phyloP scores from a whole-genome alignment of 805 yeast species.

The Suhomyces canberraensis region DNA sequence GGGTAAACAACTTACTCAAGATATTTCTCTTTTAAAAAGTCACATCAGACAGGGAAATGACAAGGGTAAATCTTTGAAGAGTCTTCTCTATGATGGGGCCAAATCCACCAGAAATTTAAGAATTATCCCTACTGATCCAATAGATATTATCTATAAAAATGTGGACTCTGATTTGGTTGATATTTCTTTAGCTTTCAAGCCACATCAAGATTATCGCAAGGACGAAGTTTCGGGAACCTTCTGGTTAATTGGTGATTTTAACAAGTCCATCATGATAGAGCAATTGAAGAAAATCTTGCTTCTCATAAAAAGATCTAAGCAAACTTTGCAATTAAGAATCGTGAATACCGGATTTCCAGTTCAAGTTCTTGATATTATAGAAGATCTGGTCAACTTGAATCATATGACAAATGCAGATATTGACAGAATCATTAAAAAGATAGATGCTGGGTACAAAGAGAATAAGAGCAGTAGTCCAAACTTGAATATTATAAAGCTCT shows the following conservation, averaged over 20 bases:
- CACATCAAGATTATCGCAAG: constrained; percentile 1
- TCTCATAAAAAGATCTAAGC: constrained; percentile 17
- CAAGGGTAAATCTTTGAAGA: constrained; percentile 29
- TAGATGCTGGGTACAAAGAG: constrained; percentile 1
- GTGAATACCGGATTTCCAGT: constrained; percentile 21
- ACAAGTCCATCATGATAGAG: constrained; percentile 28
- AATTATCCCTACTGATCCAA: constrained; percentile 33
- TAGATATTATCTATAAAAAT: constrained; percentile 29
- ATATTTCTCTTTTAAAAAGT: constrained; percentile 37
- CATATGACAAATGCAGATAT: constrained; percentile 7
- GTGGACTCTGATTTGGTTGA: constrained; percentile 24
- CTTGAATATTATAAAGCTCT: constrained; percentile 12
- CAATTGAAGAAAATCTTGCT: constrained; percentile 41
- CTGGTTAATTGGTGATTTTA: constrained; percentile 61
- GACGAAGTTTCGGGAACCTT: constrained; percentile 44
- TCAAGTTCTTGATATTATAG: constrained; percentile 3
- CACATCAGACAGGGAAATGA: constrained; percentile 23
- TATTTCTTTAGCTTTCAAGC: constrained; percentile 20
- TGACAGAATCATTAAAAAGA: constrained; percentile 5
- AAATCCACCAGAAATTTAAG: constrained; percentile 43
- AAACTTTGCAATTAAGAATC: constrained; percentile 37
- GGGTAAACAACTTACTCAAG: constrained; percentile 53
- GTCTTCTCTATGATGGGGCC: constrained; percentile 43
- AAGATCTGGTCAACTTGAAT: not conserved
- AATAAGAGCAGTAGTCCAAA: constrained; percentile 4